These are phyloP conservation scores for Paecilomyces variotii DNA, from an alignment of 2,329 filamentous ascomycete genomes.

Conservation along the genomic window DNA sequence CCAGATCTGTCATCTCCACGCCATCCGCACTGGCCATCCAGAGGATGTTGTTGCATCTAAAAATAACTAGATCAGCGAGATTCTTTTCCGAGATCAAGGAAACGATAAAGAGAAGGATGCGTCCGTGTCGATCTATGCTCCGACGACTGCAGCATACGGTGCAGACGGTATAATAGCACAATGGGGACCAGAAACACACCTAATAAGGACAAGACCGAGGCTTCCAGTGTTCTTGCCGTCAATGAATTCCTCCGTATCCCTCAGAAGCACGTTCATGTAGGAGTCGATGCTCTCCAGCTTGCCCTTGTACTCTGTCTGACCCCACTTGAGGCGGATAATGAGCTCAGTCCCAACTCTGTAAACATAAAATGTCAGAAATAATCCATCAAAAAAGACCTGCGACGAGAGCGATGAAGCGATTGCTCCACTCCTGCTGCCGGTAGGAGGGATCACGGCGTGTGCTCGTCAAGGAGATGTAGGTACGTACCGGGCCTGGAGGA, in stretches of 20 bases:
- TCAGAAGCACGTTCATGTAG: constrained; percentile 98
- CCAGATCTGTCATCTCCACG: constrained; percentile 40
- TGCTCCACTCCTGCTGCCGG: not conserved
- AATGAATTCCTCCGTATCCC: constrained; percentile 85
- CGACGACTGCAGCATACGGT: not conserved
- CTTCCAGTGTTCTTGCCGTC: constrained; percentile 76
- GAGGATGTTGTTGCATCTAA: constrained; percentile 90
- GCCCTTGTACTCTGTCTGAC: constrained; percentile 94
- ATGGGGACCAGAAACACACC: constrained; percentile 45
- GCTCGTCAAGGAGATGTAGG: not conserved
- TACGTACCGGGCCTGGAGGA: constrained; percentile 81
- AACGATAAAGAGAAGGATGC: not conserved
- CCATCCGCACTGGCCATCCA: constrained; percentile 64
- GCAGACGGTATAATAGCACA: not conserved
- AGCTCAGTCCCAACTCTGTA: constrained; percentile 82
- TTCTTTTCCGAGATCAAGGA: not conserved
- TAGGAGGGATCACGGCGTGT: not conserved
- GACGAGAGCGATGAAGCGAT: not conserved
- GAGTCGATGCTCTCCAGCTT: constrained; percentile 86
- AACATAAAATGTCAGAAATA: not conserved
- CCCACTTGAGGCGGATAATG: constrained; percentile 93
- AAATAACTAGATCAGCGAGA: constrained; percentile 1
- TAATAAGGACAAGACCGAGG: constrained; percentile 84
- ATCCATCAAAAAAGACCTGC: not conserved
- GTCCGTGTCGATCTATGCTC: not conserved